A percentile compares a stretch with the other conserved stretches of the same genome.
phyloP scores from a whole-genome alignment of 768 basidiomycete genomes.

The Filobasidium floriforme region DNA sequence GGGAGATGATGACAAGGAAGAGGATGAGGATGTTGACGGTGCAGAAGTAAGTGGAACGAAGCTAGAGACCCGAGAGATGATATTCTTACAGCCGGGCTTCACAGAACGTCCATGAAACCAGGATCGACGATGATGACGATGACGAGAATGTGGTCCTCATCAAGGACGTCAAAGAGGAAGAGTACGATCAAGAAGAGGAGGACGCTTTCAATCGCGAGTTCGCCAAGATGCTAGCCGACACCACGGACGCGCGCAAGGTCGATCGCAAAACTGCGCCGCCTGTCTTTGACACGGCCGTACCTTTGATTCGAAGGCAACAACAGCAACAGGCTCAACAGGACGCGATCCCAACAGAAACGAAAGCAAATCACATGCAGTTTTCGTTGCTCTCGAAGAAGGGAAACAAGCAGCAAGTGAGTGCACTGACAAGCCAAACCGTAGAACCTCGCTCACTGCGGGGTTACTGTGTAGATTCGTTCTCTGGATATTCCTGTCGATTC shows the following conservation, averaged over 20 bases:
- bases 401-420: constrained; percentile 75
- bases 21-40: constrained; percentile 26
- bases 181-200: constrained; percentile 80
- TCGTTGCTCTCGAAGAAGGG: constrained; percentile 87
- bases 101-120: constrained; percentile 27
- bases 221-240: constrained; percentile 87
- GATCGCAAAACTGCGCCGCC: constrained; percentile 80
- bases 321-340: constrained; percentile 53
- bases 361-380: constrained; percentile 70
- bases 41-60: constrained; percentile 18
- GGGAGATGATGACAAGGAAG: constrained; percentile 26
- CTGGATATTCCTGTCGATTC: constrained; percentile 82
- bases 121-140: constrained; percentile 53
- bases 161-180: constrained; percentile 54
- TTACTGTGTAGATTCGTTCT: constrained; percentile 79
- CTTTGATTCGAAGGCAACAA: constrained; percentile 48
- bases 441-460: background rate
- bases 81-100: background rate
- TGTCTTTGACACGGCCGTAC: constrained; percentile 80
- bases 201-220: constrained; percentile 92
- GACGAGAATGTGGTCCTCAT: constrained; percentile 42
- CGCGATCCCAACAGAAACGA: constrained; percentile 30
- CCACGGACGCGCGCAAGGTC: constrained; percentile 74
- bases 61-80: background rate
- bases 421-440: constrained; percentile 8